Evolutionary conservation across 345 rosid species (phyloP), one percentile per base, ranked within the genome.

Genomic region (Euphorbia tirucalli): DNA sequence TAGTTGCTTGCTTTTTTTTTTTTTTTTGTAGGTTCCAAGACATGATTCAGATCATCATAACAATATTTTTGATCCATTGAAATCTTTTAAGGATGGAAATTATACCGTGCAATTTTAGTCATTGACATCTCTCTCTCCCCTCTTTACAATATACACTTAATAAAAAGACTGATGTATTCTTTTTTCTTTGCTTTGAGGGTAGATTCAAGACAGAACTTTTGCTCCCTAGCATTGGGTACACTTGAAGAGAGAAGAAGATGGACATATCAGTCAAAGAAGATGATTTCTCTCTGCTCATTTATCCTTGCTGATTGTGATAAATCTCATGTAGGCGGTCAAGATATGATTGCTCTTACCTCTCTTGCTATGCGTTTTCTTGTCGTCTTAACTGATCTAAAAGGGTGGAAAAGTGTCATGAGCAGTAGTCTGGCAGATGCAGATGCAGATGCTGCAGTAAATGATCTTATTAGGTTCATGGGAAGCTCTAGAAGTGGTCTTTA

Each of bases 181-280:
- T 77, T 44, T 52, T 58, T 37, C 59, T 73, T 74, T 30, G 66
- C 62, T 61, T 77, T 41, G 70, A 71, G 78, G 74, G 73, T 79
- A 93, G 98, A 91, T 88, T 72, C 88, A 56, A 77, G 74, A 52
- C 86, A 69, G 78, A 92, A 94, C 72, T 78, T 92, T 76, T 89
- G 90, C 74, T 85, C 87, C 65, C 64, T 92, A 73, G 89, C 85
- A 27, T 75, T 79, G 31, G 89, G 90, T 66, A 73, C 90, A 7
- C 63, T 11, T 72, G 87, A 89, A 76, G 92, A 89, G 84, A 90
- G 92, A 81, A 87, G 79, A 82, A 83, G 69, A 28, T 92, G 91
- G 95, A 75, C 57, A 54, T 87, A 77, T 80, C 97, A 94, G 82
- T 74, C 87, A 44, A 87, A 81, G 82, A 85, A 80, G 80, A 73